Evolutionary conservation across 768 basidiomycete species (phyloP), one percentile per base, ranked within the genome.

Genomic region (Gloeopeniophorella convolvens): DNA sequence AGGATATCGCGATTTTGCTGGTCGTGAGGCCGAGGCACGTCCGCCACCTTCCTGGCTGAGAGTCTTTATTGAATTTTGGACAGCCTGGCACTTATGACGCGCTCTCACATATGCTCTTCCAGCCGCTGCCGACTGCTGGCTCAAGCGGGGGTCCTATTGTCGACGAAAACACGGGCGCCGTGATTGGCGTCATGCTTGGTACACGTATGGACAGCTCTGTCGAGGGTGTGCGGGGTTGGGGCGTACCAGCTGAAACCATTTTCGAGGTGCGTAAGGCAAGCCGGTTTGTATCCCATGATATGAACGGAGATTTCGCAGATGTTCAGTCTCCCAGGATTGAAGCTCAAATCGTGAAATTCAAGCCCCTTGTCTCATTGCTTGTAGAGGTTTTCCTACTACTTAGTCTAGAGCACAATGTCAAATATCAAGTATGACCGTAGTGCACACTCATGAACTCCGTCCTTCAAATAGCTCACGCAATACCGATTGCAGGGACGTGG

Each of bases 101-200:
- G 4, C 71, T 86, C 9, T 73, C 76, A 1, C 76, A 80, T 56
- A 62, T 86, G 55, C 60, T 78, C 37, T 75, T 83, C 61, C 65
- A 67, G 30, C 73, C 75, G 2, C 60, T 76, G 7, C 83, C 83
- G 11, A 76, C 77, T 0, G 70, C 74, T 1, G 84, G 84, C 6
- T 83, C 82, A 16, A 84, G 82, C 48, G 84, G 85, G 4, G 83
- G 82, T 1, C 83, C 84, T 0, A 76, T 86, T 47, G 67, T 86
- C 7, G 78, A 82, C 48, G 72, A 74, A 54, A 71, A 77, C 53
- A 77, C 66, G 24, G 83, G 83, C 4, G 74, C 80, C 0, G 82
- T 85, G 3, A 70, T 85, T 2, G 85, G 85, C 1, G 67, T 85
- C 13, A 72, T 82, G 59, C 68, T 80, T 8, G 83, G 83, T 12